Evolutionary conservation across 768 basidiomycete species (phyloP).

Genomic region (Collybia sp.): DNA sequence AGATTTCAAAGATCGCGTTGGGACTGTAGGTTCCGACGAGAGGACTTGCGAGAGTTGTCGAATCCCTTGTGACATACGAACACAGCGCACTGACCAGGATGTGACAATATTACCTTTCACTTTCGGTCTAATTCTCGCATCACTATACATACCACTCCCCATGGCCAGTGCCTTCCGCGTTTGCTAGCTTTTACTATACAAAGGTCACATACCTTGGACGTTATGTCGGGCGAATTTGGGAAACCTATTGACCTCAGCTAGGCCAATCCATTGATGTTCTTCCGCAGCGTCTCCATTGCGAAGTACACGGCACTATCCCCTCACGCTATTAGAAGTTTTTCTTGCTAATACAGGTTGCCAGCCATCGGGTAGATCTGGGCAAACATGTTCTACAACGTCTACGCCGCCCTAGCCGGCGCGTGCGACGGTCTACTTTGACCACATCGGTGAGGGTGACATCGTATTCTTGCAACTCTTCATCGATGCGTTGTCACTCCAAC

Average conservation of each 20-base stretch:
- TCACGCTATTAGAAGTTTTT: too few species aligned
- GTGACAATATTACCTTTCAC: background rate
- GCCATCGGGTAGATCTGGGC: conserved; percentile 53
- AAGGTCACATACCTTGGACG: too few species aligned
- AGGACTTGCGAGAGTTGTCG: too few species aligned
- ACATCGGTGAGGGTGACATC: conserved; percentile 36
- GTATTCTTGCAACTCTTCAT: conserved; percentile 45
- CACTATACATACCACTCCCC: background rate
- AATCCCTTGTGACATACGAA: too few species aligned
- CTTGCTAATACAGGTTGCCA: too few species aligned
- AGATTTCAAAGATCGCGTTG: too few species aligned
- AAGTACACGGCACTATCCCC: conserved; percentile 30
- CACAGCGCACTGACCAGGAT: too few species aligned
- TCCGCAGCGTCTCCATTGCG: conserved; percentile 26
- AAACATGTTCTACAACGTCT: conserved; percentile 37
- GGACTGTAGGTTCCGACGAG: too few species aligned
- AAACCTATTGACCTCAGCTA: too few species aligned
- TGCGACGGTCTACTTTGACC: conserved; percentile 28
- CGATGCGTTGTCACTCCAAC: conserved; percentile 41
- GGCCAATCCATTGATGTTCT: background rate
- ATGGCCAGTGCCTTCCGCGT: too few species aligned
- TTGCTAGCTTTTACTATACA: too few species aligned
- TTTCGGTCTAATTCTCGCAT: background rate
- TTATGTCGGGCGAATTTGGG: too few species aligned
- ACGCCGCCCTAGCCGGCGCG: conserved; percentile 27